Conservation (phyloP, 345 rosid genomes). For the Rhizophora mangle region DNA sequence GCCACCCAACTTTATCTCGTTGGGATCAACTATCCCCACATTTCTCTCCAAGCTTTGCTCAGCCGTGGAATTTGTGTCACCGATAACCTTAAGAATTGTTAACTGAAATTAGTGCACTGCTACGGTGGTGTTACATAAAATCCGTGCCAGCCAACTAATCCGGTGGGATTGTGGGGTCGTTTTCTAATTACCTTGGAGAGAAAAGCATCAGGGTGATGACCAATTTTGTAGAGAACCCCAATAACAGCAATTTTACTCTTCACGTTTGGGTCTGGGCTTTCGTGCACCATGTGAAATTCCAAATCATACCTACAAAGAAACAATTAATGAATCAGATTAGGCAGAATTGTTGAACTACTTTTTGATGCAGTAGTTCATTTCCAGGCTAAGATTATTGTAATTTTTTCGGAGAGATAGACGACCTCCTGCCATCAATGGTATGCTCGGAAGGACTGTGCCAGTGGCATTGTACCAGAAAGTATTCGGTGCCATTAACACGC, state of each 20-base stretch:
- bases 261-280: constrained; percentile 36
- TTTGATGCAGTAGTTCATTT: no score
- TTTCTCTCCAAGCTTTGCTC: constrained; percentile 25
- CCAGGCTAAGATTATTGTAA: not conserved
- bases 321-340: not conserved
- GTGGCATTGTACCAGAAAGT: constrained; percentile 57
- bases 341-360: not conserved
- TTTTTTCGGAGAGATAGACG: not conserved
- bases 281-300: constrained; percentile 84
- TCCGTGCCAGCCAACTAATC: no score
- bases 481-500: constrained; percentile 41
- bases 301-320: constrained; percentile 44
- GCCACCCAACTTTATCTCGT: constrained; percentile 44
- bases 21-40: constrained; percentile 54
- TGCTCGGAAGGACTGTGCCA: constrained; percentile 94
- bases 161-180: not conserved
- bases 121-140: no score
- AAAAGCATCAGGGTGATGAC: constrained; percentile 45
- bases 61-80: constrained; percentile 17
- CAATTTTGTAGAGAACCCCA: constrained; percentile 51
- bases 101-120: no score
- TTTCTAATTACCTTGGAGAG: constrained; percentile 46
- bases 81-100: constrained; percentile 23
- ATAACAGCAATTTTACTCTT: constrained; percentile 43
- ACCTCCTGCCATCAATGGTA: constrained; percentile 63